Percentiles rank a stretch among this genome's conserved stretches.
These are phyloP conservation scores for Clitopilus passeckerianus DNA, from an alignment of 768 basidiomycete species.

Conservation along the genomic window DNA sequence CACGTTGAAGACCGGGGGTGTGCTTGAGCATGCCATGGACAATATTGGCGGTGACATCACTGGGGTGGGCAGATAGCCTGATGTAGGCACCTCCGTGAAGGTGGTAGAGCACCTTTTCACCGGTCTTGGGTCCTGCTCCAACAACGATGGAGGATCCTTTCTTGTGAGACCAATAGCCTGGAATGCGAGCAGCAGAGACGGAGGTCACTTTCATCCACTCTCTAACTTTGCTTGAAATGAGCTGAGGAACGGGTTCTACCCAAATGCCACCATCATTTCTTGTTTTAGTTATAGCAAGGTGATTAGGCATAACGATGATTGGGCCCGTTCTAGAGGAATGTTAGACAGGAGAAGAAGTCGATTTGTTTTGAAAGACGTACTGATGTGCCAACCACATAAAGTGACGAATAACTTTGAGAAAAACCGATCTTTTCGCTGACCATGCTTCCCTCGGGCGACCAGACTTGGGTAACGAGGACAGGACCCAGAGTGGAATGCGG, in stretches of 20 bases:
- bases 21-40: slow-evolving; percentile 39
- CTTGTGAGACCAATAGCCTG: slow-evolving; percentile 51
- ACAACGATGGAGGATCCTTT: slow-evolving; percentile 25
- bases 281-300: slow-evolving; percentile 33
- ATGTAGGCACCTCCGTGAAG: slow-evolving; percentile 59
- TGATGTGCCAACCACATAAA: slow-evolving; percentile 17
- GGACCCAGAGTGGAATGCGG: slow-evolving; percentile 40
- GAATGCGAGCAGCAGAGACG: slow-evolving; percentile 35
- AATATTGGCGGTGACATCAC: slow-evolving; percentile 36
- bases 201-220: slow-evolving; percentile 29
- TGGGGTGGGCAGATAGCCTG: slow-evolving; percentile 47
- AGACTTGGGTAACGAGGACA: slow-evolving; percentile 30
- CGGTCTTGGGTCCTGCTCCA: slow-evolving; percentile 32
- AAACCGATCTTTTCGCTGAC: slow-evolving; percentile 31
- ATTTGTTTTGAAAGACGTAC: slow-evolving; percentile 3
- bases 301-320: slow-evolving; percentile 21
- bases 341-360: neutral
- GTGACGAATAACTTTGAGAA: slow-evolving; percentile 26
- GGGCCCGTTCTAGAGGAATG: slow-evolving; percentile 24
- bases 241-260: slow-evolving; percentile 33
- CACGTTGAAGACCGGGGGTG: slow-evolving; percentile 32
- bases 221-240: slow-evolving; percentile 36
- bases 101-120: slow-evolving; percentile 48
- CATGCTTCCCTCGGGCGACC: slow-evolving; percentile 35
- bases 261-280: slow-evolving; percentile 37